Evolutionary conservation across 768 basidiomycete species (phyloP), one percentile per base, ranked within the genome.

Genomic region (Lentinula raphanica): DNA sequence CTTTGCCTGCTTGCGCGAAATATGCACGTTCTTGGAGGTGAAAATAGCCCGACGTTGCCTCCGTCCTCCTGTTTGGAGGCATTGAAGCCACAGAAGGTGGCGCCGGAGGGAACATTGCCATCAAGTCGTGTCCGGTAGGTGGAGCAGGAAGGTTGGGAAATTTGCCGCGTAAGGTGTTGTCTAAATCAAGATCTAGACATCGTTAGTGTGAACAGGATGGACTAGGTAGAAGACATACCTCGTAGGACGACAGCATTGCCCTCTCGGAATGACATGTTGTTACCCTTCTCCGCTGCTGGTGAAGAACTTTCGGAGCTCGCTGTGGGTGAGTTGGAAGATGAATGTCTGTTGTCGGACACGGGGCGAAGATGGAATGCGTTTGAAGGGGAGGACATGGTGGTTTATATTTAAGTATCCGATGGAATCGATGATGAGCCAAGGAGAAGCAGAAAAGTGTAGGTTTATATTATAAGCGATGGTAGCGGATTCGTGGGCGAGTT

Each of bases 21-120:
- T 89, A 92, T 7, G 85, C 86, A 56, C 88, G 86, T 64, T 92
- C 89, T 68, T 92, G 86, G 0, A 82, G 76, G 61, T 84, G 80
- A 68, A 92, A 92, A 68, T 80, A 90, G 28, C 84, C 82, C 50
- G 83, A 85, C 0, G 90, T 90, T 3, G 87, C 83, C 0, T 85
- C 84, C 25, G 51, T 53, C n/a, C 51, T 53, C 23, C 51, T 23
- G 51, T 53, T 53, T 2, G 80, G 76, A 56, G 81, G 74, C 71
- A 83, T 81, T 29, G 76, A 73, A 51, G 79, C 81, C 53, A 42
- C 78, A 45, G 79, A 76, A 1, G 89, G 89, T 15, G 87, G 79
- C 3, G 83, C 74, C 5, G 89, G 80, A 0, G 90, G 90, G 67
- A 91, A 92, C 74, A 92, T 81, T 13, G 87, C 87, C 90, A 92